Evolutionary conservation across 2,329 filamentous ascomycete genomes (phyloP), one percentile per base, ranked within the genome.

Genomic region (Aspergillus sp.): DNA sequence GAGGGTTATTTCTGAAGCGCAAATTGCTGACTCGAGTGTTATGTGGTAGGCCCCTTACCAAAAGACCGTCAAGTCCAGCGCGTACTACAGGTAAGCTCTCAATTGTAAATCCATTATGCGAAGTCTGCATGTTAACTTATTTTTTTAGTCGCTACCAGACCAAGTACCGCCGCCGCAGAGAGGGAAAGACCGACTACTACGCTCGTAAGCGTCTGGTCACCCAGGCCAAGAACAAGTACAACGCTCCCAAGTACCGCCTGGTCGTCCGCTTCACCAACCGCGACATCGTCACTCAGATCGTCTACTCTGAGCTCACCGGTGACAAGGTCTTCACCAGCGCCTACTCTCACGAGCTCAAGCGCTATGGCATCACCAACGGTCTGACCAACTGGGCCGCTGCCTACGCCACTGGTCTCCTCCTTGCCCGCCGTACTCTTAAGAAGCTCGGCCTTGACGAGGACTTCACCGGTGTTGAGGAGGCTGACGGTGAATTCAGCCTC

Each of bases 151-250:
- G 95, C 82, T 99, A 90, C 88, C 95, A 99, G 86, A 97, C 95
- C 79, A 99, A 99, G 89, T 99, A 97, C 90, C 95, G 92, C 86
- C 93, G 95, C 80, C 89, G 95, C 82, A 88, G 91, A 71, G 78
- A 89, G 76, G 95, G 95, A 79, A 99, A 99, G 90, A 99, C 95
- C 84, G 95, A 99, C 81, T 99, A 99, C 91, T 98, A 97, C 81
- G 95, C 95, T 78, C 93, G 95, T 81, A 98, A 98, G 91, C 90
- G 95, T 77, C 87, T 99, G 81, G 95, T 98, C 86, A 93, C 91
- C 85, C 95, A 99, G 87, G 95, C 95, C 84, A 99, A 98, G 91
- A 99, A 99, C 91, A 99, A 99, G 90, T 99, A 98, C 90, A 96
- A 96, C 84, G 90, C 95, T 66, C 95, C 95, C 82, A 99, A 99